Evolutionary conservation across 257 asterid genomes (phyloP), one percentile per base, ranked within the genome.

Genomic region (Leonotis leonurus): DNA sequence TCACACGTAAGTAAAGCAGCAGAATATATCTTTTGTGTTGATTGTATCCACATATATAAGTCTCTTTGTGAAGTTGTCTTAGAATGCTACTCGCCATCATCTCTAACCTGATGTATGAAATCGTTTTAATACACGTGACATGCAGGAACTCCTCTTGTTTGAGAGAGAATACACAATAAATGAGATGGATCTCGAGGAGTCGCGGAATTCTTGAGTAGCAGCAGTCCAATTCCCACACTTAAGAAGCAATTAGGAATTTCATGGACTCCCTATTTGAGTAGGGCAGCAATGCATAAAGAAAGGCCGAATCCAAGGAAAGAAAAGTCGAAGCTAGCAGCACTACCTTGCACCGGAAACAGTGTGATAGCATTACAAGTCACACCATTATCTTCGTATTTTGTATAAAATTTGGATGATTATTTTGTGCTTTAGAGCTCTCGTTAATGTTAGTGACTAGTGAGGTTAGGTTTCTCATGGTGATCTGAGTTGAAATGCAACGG

Each of bases 121-220:
- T n/a, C n/a, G n/a, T n/a, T 43, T 50, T 16, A 12, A 44, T 24
- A 68, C 53, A 46, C 21, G 62, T 62, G 36, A 33, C 24, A 5
- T 80, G 75, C 88, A 93, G 99, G 97, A 93, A 75, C 80, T 93
- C 39, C 77, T 93, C 58, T 52, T 77, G 67, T 85, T 83, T 67
- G 95, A 89, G 86, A 80, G 99, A 71, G 94, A 89, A 26, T 92
- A 86, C 63, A n/a, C 81, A 1, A 75, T 93, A 65, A 62, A 59
- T 68, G 75, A 78, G 64, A 81, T 89, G 96, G 89, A 79, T 60
- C 75, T 67, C 18, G 65, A 78, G 50, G 87, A 75, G 68, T 77
- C 16, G 45, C 41, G 68, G 6, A 57, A 60, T 56, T 70, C 81
- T 63, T 83, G 83, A 81, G 56, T 60, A 18, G 39, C 39, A 6